These are phyloP conservation scores for Syzygium oleosum DNA, from an alignment of 345 rosid species.

Conservation along the genomic window DNA sequence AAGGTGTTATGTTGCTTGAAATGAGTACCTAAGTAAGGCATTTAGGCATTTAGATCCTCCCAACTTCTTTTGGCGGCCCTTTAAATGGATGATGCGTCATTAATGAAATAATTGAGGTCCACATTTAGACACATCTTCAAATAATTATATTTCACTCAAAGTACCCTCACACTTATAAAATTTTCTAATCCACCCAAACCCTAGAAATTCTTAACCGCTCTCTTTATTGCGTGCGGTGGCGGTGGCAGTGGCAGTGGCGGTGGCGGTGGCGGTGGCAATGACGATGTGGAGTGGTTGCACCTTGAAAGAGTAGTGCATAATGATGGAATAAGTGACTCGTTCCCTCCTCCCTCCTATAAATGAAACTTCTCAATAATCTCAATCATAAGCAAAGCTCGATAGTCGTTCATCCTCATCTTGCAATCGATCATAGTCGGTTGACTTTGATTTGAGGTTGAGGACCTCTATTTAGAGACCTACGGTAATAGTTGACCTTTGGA, in stretches of 20 bases:
- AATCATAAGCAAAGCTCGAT: not conserved
- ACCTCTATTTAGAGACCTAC: not conserved
- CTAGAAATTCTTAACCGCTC: not conserved
- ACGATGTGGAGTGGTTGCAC: not conserved
- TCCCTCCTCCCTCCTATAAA: not conserved
- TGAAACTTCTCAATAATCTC: not conserved
- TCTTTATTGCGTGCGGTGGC: not conserved
- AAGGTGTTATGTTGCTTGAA: not conserved
- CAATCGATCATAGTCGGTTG: not conserved
- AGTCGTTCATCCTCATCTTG: not conserved
- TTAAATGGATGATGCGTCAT: not conserved
- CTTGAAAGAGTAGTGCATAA: not conserved
- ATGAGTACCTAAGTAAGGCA: not conserved
- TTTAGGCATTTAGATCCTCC: not conserved
- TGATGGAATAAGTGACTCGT: not conserved
- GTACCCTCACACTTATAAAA: not conserved
- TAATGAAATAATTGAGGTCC: not conserved
- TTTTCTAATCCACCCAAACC: not conserved
- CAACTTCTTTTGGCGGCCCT: not conserved
- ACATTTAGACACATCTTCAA: not conserved
- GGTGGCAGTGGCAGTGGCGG: too few relatives aligned
- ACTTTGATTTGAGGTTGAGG: not conserved
- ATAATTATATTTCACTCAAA: not conserved
- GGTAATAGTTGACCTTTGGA: not conserved
- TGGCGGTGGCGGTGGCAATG: not conserved